Conservation (phyloP, 176 grass and related monocot species). For the Pharus latifolius region DNA sequence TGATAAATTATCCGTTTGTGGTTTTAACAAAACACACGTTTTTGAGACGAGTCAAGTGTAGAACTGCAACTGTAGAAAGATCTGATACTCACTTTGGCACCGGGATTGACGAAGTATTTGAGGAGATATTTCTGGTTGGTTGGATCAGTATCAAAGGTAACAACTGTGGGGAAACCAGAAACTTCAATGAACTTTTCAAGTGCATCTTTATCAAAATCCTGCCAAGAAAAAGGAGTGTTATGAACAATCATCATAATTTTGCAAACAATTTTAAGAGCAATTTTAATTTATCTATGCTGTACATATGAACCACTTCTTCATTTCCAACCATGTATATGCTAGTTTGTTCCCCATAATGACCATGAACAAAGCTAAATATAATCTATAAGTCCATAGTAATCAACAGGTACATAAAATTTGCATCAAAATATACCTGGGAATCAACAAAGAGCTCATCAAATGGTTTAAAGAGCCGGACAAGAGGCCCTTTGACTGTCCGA, state of each 20-base stretch:
- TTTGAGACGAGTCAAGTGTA: too few species aligned
- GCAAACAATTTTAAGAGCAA: too few species aligned
- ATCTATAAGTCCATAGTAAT: not conserved
- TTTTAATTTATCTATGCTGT: too few species aligned
- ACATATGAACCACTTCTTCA: too few species aligned
- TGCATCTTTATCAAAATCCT: constrained; percentile 48
- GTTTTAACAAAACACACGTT: too few species aligned
- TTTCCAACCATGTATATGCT: not conserved
- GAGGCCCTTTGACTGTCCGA: constrained; percentile 9
- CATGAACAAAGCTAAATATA: too few species aligned
- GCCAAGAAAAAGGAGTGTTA: not conserved
- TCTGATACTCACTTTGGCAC: constrained; percentile 35
- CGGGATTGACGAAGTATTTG: constrained; percentile 36
- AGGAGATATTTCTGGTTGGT: constrained; percentile 47
- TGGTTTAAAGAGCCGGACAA: constrained; percentile 58
- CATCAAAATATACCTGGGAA: constrained; percentile 20
- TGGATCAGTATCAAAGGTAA: constrained; percentile 48
- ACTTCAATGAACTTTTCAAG: constrained; percentile 38
- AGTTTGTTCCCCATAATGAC: too few species aligned
- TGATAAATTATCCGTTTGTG: too few species aligned
- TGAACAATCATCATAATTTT: not conserved
- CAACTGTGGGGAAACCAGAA: constrained; percentile 38
- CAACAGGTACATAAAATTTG: not conserved
- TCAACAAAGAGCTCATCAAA: constrained; percentile 68
- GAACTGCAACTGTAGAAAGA: not conserved